Percentiles rank a stretch among this genome's conserved stretches.
Conservation (phyloP, 1,284 basidiomycete species). For the Cutaneotrichosporon sp. region DNA sequence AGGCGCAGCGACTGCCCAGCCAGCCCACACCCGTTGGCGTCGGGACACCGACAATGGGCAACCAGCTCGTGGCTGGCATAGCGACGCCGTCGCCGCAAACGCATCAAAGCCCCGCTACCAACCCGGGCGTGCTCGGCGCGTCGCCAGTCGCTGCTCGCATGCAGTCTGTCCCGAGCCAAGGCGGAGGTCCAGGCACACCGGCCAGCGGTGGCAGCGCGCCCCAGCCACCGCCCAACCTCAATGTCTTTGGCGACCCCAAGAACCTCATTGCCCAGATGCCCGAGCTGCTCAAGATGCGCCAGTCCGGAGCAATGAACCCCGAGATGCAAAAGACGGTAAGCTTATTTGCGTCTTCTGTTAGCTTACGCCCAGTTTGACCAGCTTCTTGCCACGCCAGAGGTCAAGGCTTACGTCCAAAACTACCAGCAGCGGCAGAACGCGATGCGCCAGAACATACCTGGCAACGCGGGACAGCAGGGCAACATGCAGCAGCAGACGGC, state of each 20-base stretch:
- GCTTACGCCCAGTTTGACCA: conserved; percentile 14
- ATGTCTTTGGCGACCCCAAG: conserved; percentile 14
- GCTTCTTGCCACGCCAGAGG: conserved; percentile 15
- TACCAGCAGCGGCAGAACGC: conserved; percentile 12
- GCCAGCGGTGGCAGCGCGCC: conserved; percentile 4
- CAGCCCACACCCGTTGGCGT: conserved; percentile 8
- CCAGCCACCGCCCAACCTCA: background rate
- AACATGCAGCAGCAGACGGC: conserved; percentile 16
- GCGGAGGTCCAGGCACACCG: conserved; percentile 13
- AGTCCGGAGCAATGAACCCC: conserved; percentile 12
- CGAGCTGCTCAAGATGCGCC: conserved; percentile 16
- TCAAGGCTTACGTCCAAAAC: conserved; percentile 15
- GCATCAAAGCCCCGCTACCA: conserved; percentile 16
- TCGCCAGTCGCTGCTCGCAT: conserved; percentile 18
- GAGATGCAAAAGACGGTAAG: conserved; percentile 20
- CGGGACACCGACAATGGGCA: conserved; percentile 9
- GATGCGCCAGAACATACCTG: conserved; percentile 13
- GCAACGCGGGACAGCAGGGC: conserved; percentile 6
- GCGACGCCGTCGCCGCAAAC: conserved; percentile 16
- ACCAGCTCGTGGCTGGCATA: conserved; percentile 6
- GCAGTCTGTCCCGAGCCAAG: conserved; percentile 16
- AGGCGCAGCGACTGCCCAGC: conserved; percentile 10
- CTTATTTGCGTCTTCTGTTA: background rate
- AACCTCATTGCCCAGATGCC: conserved; percentile 18
- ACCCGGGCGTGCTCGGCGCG: conserved; percentile 10